Conservation (phyloP, 345 rosid genomes). For the Moricandia moricandioides region DNA sequence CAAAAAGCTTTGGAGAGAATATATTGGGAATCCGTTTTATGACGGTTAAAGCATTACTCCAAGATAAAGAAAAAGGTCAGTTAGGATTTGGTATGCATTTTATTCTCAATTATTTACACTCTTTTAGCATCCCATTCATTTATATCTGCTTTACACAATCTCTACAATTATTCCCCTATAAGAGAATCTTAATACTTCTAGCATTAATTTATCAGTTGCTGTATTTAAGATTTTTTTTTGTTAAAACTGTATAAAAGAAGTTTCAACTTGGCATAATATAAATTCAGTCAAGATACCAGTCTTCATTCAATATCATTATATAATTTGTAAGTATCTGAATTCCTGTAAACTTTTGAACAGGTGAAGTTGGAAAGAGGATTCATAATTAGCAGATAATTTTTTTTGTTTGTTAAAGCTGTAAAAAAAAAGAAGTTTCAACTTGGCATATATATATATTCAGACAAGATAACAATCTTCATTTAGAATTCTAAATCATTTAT, state of each 20-base stretch:
- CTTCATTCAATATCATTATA: background rate
- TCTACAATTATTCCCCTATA: background rate
- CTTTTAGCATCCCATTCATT: constrained; percentile 13
- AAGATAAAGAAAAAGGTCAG: constrained; percentile 13
- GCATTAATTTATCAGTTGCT: background rate
- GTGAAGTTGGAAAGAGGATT: background rate
- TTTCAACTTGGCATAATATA: constrained; percentile 12
- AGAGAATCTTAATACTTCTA: background rate
- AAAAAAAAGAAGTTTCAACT: background rate
- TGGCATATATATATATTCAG: background rate
- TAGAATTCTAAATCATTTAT: background rate
- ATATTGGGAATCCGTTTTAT: constrained; percentile 23
- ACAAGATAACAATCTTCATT: background rate
- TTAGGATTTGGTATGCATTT: constrained; percentile 4
- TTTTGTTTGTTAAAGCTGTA: background rate
- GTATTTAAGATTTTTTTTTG: background rate
- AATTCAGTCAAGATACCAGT: constrained; percentile 6
- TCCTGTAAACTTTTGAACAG: background rate
- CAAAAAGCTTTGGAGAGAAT: constrained; percentile 11
- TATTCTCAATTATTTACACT: constrained; percentile 24
- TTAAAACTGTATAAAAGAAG: background rate
- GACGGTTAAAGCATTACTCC: constrained; percentile 12
- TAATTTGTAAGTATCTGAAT: background rate
- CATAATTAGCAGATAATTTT: background rate
- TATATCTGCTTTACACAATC: background rate